Base-by-base conservation (phyloP, 2,329 filamentous ascomycete species). In the Colletotrichum caudatum region DNA sequence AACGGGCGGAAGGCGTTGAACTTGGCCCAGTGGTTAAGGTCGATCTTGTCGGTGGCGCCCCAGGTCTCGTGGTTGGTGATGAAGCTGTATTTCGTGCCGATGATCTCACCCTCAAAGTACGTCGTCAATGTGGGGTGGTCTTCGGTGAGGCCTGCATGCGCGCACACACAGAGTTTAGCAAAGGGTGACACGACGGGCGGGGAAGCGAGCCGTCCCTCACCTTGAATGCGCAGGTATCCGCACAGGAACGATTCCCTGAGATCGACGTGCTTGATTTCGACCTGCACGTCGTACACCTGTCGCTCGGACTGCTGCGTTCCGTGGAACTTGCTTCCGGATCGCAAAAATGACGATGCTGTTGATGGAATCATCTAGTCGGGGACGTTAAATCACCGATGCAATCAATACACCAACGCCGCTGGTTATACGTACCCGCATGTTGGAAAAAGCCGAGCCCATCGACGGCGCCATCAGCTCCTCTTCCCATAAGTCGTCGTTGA, bases 101-200 rank as follows among this genome's bases (percentile, higher is more conserved):
- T 98, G 66, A 99, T 97, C 82, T 99, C 96, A 80, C 95, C 95
- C 82, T 98, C 95, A 77, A 99, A 99, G 80, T 97, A 99, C 1
- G 96, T 99, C 11, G 95, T 98, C 62, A 99, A 86, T n/a, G 95
- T 98, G 16, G 95, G 95, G 80, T 98, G 95, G 82, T 98, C 95
- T 79, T 97, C 93, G 0, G 96, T 98, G 20, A 99, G 86, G 64
- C 95, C 95, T 98, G 75, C 14, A 73, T 6, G 54, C 35, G 20
- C 54, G n/a, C 18, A 56, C 33, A 23, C 12, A 73, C 48, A 66
- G 56, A 26, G 69, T 37, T 67, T 62, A 66, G 65, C 26, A 33
- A 59, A 37, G 20, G 33, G 53, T 68, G 51, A 66, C 41, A 56
- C 64, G 62, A 74, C 33, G 57, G 44, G 53, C 74, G 69, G 73